Base-by-base conservation (phyloP, 371 early-diverging fungal species). In the Catenaria anguillulae region DNA sequence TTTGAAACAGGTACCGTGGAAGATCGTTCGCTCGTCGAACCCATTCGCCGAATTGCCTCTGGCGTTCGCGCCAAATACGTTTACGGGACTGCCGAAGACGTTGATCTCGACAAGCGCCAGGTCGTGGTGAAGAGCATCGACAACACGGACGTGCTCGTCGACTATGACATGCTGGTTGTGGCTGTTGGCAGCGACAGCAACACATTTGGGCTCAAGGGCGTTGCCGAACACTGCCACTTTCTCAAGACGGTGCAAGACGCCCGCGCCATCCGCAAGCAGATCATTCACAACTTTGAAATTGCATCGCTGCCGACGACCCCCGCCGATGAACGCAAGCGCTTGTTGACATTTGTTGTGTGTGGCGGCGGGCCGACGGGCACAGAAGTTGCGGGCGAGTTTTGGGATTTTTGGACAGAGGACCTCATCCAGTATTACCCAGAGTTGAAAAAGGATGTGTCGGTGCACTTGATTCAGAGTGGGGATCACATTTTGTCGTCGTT, bases 121-220 rank as follows among this genome's bases (percentile, higher is more conserved):
- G 54, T 54, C 8, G 6, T 8, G 10, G 54, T 54, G 31, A 4
- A 15, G 6, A 17, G 8, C 31, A 17, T 33, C 54, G 54, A 54
- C 33, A 17, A 17, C 31, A 12, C 31, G 8, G 33, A 54, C 26
- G 84, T 81, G 62, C 60, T 66, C 37, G 59, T 89, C 60, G 71
- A 76, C 31, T 92, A 84, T 67, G 90, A 90, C 65, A 78, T 82
- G 48, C 68, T 92, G 37, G 83, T 92, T 40, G 83, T 92, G n/a
- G 73, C 84, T 5, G 84, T 83, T 2, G 93, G 93, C 26, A 83
- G 88, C 2, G 78, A 82, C 64, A 78, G 82, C 62, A 87, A 87
- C 66, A 89, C 91, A 10, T 90, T 88, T 65, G 81, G 80, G 45
- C 84, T 87, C 34, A 81, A 81, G 2, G 93, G 93, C n/a, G 56